phyloP scores from a whole-genome alignment of 495 filamentous ascomycete genomes.

The Aspergillus funiculosus region DNA sequence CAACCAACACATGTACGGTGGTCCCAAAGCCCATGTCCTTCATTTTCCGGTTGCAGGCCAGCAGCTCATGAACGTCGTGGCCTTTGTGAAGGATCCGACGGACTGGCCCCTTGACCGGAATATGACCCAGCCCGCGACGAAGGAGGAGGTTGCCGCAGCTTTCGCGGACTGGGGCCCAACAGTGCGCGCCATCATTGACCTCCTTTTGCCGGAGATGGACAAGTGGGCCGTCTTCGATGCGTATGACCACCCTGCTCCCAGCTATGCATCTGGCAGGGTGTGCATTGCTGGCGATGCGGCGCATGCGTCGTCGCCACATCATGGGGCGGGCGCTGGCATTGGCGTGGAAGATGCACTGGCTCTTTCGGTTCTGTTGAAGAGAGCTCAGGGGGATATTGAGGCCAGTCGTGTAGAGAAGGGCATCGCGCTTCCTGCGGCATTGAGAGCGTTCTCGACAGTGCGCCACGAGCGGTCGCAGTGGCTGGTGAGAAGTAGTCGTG shows the following conservation, averaged over 20 bases:
- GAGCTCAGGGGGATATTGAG: not conserved
- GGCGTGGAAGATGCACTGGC: constrained; percentile 51
- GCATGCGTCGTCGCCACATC: constrained; percentile 39
- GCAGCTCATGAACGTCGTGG: constrained; percentile 44
- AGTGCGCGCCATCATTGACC: constrained; percentile 31
- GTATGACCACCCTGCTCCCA: constrained; percentile 35
- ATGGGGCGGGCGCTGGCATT: constrained; percentile 51
- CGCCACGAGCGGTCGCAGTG: constrained; percentile 25
- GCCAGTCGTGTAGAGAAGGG: not conserved
- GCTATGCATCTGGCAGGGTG: constrained; percentile 34
- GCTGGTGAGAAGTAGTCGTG: constrained; percentile 28
- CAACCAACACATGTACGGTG: constrained; percentile 41
- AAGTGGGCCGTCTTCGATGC: constrained; percentile 55
- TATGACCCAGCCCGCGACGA: constrained; percentile 19
- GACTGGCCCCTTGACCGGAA: constrained; percentile 30
- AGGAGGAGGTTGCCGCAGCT: constrained; percentile 20
- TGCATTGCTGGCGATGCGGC: constrained; percentile 48
- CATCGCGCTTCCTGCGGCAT: constrained; percentile 14
- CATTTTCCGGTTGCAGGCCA: constrained; percentile 39
- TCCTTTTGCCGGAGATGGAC: constrained; percentile 42
- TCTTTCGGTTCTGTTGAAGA: constrained; percentile 30
- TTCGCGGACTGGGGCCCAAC: constrained; percentile 37
- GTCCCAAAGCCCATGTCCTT: constrained; percentile 40
- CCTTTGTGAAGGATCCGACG: constrained; percentile 34
- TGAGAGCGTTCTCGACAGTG: constrained; percentile 17